phyloP scores from a whole-genome alignment of 2,329 filamentous ascomycete genomes.

The Pestalotiopsis sp. region DNA sequence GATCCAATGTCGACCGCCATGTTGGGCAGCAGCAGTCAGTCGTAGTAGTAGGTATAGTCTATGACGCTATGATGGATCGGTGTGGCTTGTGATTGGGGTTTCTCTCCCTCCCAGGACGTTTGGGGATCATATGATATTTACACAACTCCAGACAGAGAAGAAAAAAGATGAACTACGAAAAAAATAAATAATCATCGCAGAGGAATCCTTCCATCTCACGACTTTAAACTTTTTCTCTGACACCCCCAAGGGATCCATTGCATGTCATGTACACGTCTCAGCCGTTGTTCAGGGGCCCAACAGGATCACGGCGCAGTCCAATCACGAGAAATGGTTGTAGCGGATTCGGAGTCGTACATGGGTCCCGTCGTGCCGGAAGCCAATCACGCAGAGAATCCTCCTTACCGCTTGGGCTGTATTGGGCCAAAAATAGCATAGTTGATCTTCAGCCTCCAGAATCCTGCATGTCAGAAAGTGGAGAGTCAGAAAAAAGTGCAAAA shows the following conservation, averaged over 20 bases:
- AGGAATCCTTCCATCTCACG: background rate
- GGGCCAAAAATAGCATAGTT: background rate
- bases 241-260: background rate
- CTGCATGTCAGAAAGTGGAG: background rate
- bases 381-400: background rate
- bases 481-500: background rate
- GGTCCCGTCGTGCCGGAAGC: background rate
- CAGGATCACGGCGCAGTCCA: constrained; percentile 1
- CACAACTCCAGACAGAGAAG: too few species aligned
- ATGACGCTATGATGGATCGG: too few species aligned
- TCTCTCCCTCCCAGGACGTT: too few species aligned
- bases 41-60: background rate
- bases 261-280: background rate
- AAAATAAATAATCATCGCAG: background rate
- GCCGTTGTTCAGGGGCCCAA: background rate
- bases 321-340: background rate
- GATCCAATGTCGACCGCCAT: background rate
- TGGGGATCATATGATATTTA: too few species aligned
- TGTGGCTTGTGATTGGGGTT: background rate
- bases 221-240: background rate
- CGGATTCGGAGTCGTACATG: background rate
- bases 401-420: background rate
- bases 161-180: background rate
- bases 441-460: background rate
- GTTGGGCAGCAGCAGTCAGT: background rate